A percentile compares a stretch with the other conserved stretches of the same genome.
phyloP scores from a whole-genome alignment of 129 eudicot genomes.

The Flaveria sonorensis region DNA sequence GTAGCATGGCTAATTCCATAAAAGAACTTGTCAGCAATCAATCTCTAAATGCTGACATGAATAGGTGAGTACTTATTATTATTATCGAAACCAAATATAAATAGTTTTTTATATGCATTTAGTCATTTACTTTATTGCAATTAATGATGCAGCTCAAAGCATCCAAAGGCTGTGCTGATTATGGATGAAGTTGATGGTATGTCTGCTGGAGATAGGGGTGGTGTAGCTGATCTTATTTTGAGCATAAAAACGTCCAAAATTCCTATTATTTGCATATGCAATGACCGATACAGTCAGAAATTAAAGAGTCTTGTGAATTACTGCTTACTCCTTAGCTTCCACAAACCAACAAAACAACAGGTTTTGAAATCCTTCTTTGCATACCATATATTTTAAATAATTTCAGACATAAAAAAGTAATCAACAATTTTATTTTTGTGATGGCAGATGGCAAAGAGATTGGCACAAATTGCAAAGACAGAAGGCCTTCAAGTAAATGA shows the following conservation, averaged over 20 bases:
- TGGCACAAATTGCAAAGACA: conserved; percentile 61
- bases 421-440: conserved; percentile 17
- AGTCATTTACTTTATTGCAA: background rate
- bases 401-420: background rate
- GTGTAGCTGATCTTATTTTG: conserved; percentile 90
- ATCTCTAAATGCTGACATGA: conserved; percentile 55
- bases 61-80: conserved; percentile 48
- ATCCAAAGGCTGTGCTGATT: conserved; percentile 69
- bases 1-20: conserved; percentile 83
- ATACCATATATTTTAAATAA: background rate
- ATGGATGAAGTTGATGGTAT: conserved; percentile 98
- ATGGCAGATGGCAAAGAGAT: conserved; percentile 85
- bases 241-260: conserved; percentile 88
- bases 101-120: conserved; percentile 7
- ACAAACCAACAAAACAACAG: conserved; percentile 99
- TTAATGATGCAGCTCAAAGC: conserved; percentile 58
- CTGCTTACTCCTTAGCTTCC: conserved; percentile 71
- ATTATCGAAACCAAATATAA: conserved; percentile 15
- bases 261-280: conserved; percentile 93
- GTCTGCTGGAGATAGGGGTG: conserved; percentile 98
- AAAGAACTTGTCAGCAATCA: conserved; percentile 92
- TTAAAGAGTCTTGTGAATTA: conserved; percentile 85
- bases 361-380: conserved; percentile 30
- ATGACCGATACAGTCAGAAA: conserved; percentile 94
- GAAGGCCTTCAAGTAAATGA: conserved; percentile 89